phyloP scores from a whole-genome alignment of 345 rosid species.

The Heritiera fomes region DNA sequence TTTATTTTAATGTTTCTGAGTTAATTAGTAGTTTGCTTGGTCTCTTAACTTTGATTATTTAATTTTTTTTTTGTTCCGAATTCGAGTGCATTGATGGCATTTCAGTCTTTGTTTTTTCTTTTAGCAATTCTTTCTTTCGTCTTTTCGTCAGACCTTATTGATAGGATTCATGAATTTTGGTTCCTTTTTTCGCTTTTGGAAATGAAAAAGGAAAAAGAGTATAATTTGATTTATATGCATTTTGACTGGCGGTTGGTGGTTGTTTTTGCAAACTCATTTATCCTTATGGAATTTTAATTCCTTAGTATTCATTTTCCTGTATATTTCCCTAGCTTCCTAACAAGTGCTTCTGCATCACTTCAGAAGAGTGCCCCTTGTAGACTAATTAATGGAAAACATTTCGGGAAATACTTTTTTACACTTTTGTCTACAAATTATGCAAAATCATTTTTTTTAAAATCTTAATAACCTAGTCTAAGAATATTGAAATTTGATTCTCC shows the following conservation, averaged over 20 bases:
- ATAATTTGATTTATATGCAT: neutral
- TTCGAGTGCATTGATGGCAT: constrained; percentile 11
- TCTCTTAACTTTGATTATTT: neutral
- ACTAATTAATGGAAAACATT: neutral
- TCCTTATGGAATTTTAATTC: neutral
- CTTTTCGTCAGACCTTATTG: too few species aligned
- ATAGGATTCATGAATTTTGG: constrained; percentile 8
- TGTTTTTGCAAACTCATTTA: neutral
- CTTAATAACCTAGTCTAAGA: neutral
- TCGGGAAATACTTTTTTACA: neutral
- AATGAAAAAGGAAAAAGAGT: neutral
- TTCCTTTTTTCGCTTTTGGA: neutral
- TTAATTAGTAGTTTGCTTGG: neutral
- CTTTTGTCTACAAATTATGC: neutral
- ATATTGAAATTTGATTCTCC: neutral
- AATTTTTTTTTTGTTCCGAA: neutral
- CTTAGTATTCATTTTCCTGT: neutral
- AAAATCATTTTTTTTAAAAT: neutral
- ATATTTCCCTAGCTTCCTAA: neutral
- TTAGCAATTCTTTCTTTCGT: too few species aligned
- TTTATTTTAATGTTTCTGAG: neutral
- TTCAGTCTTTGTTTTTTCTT: neutral
- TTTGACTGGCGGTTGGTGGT: neutral
- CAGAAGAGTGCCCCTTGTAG: neutral
- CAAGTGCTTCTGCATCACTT: constrained; percentile 1